Base-by-base conservation (phyloP, 169 alveolate species). In the Toxoplasma gondii region DNA sequence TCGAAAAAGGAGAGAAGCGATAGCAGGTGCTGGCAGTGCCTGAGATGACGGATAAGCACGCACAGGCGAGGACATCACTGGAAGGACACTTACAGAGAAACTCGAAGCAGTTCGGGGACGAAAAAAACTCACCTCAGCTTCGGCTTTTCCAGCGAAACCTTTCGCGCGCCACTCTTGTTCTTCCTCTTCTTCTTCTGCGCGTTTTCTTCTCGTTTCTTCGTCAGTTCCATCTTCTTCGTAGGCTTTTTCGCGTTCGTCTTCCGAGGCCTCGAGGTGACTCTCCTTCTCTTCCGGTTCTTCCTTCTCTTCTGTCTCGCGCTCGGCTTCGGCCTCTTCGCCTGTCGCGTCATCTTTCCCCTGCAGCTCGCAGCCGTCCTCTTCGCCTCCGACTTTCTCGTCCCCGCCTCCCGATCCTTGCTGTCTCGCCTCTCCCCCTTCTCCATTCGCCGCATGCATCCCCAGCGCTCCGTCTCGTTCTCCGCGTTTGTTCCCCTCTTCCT, bases 71-170 rank as follows among this genome's bases (percentile, higher is more conserved):
- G n/a, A n/a, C n/a, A n/a, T n/a, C 58, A 49, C 58, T 49, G 4
- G 12, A 49, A 49, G 12, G 58, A 4, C 58, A 12, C 22, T 49
- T 49, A 4, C 22, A 49, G 22, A 49, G 58, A 49, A 4, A 49
- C 58, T 49, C 4, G 58, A 49, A 49, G 58, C 22, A 49, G 22
- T 49, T 49, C 58, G 12, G 12, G 58, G 4, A 49, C 12, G 12
- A 49, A 7, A 49, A 12, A 0, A 82, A 31, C 54, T 19, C 41
- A 82, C 90, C 90, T 82, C 67, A 12, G 90, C 90, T 82, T 82
- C 90, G 1, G 17, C 64, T 43, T 39, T 82, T 82, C 69, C 90
- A 5, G 90, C 86, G 45, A 78, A 78, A 27, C 86, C 86, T 78
- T 78, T 39, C 41, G 69, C 38, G 5, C 41, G 53, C 90, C 67